phyloP scores from a whole-genome alignment of 371 early-diverging fungal species.

The Mucor racemosus region DNA sequence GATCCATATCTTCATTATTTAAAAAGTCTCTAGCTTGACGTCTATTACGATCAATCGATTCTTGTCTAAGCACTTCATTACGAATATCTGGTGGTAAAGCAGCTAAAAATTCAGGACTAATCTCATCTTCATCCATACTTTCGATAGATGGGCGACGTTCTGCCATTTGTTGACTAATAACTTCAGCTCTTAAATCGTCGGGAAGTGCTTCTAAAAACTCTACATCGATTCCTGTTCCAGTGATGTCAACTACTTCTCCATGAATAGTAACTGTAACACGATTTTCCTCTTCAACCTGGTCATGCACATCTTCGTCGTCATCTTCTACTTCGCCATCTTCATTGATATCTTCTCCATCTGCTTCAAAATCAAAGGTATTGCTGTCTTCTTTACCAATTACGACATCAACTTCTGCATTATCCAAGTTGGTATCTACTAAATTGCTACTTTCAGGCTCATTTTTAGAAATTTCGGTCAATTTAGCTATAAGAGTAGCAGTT shows the following conservation, averaged over 20 bases:
- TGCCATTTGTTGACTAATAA: slow-evolving; percentile 71
- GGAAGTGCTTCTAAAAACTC: slow-evolving; percentile 96
- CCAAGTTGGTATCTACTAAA: not conserved
- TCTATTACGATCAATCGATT: slow-evolving; percentile 44
- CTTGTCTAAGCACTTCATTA: slow-evolving; percentile 64
- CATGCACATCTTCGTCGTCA: not conserved
- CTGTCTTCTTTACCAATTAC: slow-evolving; percentile 6
- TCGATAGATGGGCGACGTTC: slow-evolving; percentile 30
- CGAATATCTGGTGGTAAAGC: slow-evolving; percentile 76
- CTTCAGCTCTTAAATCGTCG: slow-evolving; percentile 93
- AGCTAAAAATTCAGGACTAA: slow-evolving; percentile 70
- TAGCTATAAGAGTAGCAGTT: not conserved
- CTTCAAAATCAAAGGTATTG: no score
- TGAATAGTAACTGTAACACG: slow-evolving; percentile 55
- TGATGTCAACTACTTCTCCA: slow-evolving; percentile 80
- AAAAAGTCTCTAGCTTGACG: slow-evolving; percentile 2
- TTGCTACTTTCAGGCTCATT: not conserved
- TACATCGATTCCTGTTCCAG: slow-evolving; percentile 93
- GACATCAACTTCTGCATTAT: slow-evolving; percentile 28
- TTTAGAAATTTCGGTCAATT: not conserved
- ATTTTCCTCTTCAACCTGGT: not conserved
- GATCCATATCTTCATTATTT: not conserved
- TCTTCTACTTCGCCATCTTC: not conserved
- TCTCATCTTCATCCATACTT: slow-evolving; percentile 48
- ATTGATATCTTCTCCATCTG: not conserved